A percentile compares a stretch with the other conserved stretches of the same genome.
Conservation (phyloP, 2,329 filamentous ascomycete genomes). For the Gaeumannomyces sp. region DNA sequence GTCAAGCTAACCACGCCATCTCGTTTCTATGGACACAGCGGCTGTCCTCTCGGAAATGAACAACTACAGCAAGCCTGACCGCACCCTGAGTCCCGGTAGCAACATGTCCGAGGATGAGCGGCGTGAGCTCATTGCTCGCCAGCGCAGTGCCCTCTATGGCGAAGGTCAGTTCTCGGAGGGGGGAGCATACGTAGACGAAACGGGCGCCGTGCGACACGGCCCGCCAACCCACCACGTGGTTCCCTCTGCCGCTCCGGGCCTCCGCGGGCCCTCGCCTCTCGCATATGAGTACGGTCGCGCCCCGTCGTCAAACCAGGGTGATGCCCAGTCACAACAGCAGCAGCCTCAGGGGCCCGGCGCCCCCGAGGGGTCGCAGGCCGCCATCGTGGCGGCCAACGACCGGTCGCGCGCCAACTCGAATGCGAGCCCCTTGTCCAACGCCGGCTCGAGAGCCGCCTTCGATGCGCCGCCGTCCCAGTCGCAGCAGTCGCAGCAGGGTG, state of each 20-base stretch:
- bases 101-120: constrained; percentile 89
- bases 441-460: constrained; percentile 48
- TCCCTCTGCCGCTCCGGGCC: constrained; percentile 47
- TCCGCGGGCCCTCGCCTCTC: constrained; percentile 73
- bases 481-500: constrained; percentile 43
- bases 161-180: constrained; percentile 65
- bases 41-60: constrained; percentile 44
- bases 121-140: constrained; percentile 89
- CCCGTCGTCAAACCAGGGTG: constrained; percentile 25
- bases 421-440: constrained; percentile 71
- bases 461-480: constrained; percentile 39
- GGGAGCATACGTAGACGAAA: constrained; percentile 62
- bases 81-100: constrained; percentile 72
- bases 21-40: constrained; percentile 18
- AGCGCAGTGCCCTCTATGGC: constrained; percentile 90
- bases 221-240: constrained; percentile 49
- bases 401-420: constrained; percentile 75
- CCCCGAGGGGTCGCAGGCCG: constrained; percentile 40
- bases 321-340: background rate
- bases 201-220: constrained; percentile 54
- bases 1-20: background rate
- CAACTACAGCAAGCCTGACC: constrained; percentile 64
- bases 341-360: constrained; percentile 10
- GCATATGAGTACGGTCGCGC: constrained; percentile 58
- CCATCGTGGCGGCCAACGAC: constrained; percentile 38